These are phyloP conservation scores for Lecanicillium sp. DNA, from an alignment of 2,329 filamentous ascomycete species.

Conservation along the genomic window DNA sequence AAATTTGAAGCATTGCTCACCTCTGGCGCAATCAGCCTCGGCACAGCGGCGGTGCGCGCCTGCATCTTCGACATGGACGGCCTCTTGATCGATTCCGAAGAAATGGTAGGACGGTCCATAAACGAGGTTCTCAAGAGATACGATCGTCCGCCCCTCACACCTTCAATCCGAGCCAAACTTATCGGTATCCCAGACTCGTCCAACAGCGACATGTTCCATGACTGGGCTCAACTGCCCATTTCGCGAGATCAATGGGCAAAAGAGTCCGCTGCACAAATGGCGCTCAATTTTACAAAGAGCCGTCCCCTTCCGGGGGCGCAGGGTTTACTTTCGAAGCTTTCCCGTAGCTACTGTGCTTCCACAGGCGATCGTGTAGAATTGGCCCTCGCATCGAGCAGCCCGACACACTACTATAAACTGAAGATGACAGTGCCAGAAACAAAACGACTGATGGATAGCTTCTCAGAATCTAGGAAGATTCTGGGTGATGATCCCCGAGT, in stretches of 20 bases:
- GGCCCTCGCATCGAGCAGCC: slow-evolving; percentile 59
- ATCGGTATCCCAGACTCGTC: slow-evolving; percentile 52
- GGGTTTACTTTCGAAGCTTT: slow-evolving; percentile 42
- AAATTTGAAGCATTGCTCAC: too few species aligned
- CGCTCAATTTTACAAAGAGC: slow-evolving; percentile 26
- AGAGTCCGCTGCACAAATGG: slow-evolving; percentile 20
- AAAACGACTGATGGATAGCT: slow-evolving; percentile 23
- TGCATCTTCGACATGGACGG: slow-evolving; percentile 73
- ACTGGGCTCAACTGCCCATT: slow-evolving; percentile 62
- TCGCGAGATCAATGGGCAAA: slow-evolving; percentile 33
- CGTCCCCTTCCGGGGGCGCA: slow-evolving; percentile 56
- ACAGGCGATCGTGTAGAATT: slow-evolving; percentile 37
- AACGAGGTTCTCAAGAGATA: slow-evolving; percentile 56
- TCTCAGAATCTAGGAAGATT: slow-evolving; percentile 47
- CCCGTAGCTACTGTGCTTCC: slow-evolving; percentile 12
- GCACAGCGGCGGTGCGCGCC: slow-evolving; percentile 52
- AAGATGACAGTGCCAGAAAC: slow-evolving; percentile 40
- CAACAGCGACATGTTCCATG: slow-evolving; percentile 50
- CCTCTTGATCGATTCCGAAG: slow-evolving; percentile 64
- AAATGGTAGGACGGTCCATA: slow-evolving; percentile 57
- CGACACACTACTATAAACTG: slow-evolving; percentile 49
- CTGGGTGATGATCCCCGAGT: slow-evolving; percentile 61
- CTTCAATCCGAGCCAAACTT: slow-evolving; percentile 61
- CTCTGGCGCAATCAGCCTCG: too few species aligned
- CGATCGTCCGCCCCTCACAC: slow-evolving; percentile 51